A percentile compares a stretch with the other conserved stretches of the same genome.
These are phyloP conservation scores for Skeletonema tropicum DNA, from an alignment of 108 stramenopile genomes.

Conservation along the genomic window DNA sequence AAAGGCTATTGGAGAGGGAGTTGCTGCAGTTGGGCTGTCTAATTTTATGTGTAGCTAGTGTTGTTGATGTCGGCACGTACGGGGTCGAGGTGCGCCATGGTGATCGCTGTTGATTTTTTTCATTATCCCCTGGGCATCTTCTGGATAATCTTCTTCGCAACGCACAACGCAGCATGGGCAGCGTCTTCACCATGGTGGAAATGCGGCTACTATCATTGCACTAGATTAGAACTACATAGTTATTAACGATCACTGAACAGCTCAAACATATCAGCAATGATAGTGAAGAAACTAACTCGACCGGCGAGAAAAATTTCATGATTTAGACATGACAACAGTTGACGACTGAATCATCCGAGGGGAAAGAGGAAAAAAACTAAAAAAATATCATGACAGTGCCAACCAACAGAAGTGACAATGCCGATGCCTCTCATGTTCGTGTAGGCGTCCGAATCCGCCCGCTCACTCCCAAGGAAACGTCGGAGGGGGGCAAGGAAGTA, in stretches of 20 bases:
- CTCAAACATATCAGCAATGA: neutral
- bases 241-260: neutral
- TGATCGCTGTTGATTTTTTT: too few relatives aligned
- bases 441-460: conserved; percentile 86
- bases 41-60: too few relatives aligned
- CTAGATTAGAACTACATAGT: neutral
- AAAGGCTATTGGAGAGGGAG: too few relatives aligned
- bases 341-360: neutral
- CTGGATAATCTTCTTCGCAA: too few relatives aligned
- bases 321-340: neutral
- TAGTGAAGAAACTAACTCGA: neutral
- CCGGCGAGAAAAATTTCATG: too few relatives aligned
- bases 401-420: neutral
- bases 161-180: too few relatives aligned
- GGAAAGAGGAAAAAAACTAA: neutral
- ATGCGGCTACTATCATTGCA: too few relatives aligned
- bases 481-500: conserved; percentile 68
- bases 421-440: conserved; percentile 57
- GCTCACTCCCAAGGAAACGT: conserved; percentile 68
- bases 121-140: too few relatives aligned
- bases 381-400: neutral
- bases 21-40: too few relatives aligned
- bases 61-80: too few relatives aligned
- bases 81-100: too few relatives aligned
- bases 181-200: too few relatives aligned